A percentile compares a stretch with the other conserved stretches of the same genome.
phyloP scores from a whole-genome alignment of 495 filamentous ascomycete species.

The Penicillium longicatenatum region DNA sequence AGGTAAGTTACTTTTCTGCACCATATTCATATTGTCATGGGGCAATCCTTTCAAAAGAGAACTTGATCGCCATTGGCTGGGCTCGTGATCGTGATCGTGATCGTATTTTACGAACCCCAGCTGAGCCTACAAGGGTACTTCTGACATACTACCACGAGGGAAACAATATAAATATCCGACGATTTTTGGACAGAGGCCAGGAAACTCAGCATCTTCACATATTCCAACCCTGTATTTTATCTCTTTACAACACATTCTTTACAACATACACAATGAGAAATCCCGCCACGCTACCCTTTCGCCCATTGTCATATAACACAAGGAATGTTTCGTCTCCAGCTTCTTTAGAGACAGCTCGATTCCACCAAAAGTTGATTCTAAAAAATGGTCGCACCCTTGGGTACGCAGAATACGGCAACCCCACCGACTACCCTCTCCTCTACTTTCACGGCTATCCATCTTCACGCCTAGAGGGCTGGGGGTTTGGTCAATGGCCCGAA shows the following conservation, averaged over 20 bases:
- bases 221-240: neutral
- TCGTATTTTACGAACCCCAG: constrained; percentile 12
- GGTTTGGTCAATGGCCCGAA: constrained; percentile 25
- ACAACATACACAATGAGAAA: neutral
- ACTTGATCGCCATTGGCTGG: constrained; percentile 1
- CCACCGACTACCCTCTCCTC: constrained; percentile 31
- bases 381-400: constrained; percentile 38
- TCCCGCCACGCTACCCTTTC: neutral
- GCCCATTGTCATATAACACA: neutral
- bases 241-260: neutral
- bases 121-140: neutral
- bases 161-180: neutral
- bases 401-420: constrained; percentile 45
- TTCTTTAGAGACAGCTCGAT: neutral
- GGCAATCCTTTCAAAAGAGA: neutral
- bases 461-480: constrained; percentile 43
- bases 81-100: constrained; percentile 9
- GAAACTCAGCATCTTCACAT: neutral
- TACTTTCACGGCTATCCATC: constrained; percentile 50
- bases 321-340: neutral
- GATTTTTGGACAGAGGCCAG: neutral
- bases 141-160: neutral
- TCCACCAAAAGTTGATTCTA: neutral
- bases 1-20: too few species aligned
- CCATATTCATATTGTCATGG: too few species aligned